Evolutionary conservation across 176 grass and related monocot species (phyloP).

Genomic region (Lolium multiflorum): DNA sequence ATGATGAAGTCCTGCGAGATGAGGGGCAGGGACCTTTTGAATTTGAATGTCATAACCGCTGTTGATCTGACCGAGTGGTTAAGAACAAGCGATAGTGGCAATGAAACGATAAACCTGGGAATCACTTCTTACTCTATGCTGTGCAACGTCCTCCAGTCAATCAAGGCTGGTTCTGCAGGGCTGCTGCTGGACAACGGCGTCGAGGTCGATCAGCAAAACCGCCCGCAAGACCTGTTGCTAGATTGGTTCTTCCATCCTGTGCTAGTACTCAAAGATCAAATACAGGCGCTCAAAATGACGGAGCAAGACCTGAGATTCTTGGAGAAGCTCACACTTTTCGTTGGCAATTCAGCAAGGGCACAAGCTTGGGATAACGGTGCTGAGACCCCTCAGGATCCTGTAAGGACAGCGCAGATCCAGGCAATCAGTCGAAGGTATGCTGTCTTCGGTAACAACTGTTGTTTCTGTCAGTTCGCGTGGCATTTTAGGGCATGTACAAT

Average conservation of each 20-base stretch:
- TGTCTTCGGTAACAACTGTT: background rate
- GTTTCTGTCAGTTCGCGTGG: background rate
- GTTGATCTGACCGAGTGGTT: slow-evolving; percentile 67
- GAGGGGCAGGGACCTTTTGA: slow-evolving; percentile 68
- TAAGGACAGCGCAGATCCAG: slow-evolving; percentile 80
- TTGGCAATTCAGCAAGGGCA: slow-evolving; percentile 42
- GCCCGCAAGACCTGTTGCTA: slow-evolving; percentile 73
- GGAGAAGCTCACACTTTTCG: slow-evolving; percentile 63
- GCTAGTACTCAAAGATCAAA: slow-evolving; percentile 82
- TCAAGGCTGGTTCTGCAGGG: slow-evolving; percentile 62
- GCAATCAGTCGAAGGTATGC: slow-evolving; percentile 87
- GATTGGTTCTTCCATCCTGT: slow-evolving; percentile 95
- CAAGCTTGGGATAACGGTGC: slow-evolving; percentile 55
- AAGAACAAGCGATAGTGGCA: slow-evolving; percentile 57
- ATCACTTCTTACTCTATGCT: slow-evolving; percentile 70
- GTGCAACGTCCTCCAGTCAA: slow-evolving; percentile 59
- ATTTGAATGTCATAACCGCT: slow-evolving; percentile 69
- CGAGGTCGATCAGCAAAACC: slow-evolving; percentile 69
- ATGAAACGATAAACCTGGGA: slow-evolving; percentile 70
- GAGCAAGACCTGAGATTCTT: slow-evolving; percentile 75
- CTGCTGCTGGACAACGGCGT: slow-evolving; percentile 62
- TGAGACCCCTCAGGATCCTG: slow-evolving; percentile 52
- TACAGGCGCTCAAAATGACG: slow-evolving; percentile 64
- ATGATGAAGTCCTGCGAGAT: slow-evolving; percentile 72
- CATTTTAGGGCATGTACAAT: background rate